Evolutionary conservation across 495 filamentous ascomycete genomes (phyloP), one percentile per base, ranked within the genome.

Genomic region (Penicillium steckii): DNA sequence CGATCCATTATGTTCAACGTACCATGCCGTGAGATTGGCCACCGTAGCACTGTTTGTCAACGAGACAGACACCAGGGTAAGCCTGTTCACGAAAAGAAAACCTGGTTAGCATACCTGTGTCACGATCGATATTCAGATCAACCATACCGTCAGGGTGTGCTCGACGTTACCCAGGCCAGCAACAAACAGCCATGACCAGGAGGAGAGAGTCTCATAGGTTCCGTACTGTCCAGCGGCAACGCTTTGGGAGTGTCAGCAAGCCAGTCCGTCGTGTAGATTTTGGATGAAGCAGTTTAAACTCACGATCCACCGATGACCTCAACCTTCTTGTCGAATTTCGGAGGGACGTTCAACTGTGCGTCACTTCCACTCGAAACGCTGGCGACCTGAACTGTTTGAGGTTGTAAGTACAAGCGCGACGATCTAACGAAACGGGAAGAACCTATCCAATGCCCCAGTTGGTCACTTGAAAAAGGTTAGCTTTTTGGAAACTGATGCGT

Each of bases 251-350:
- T 13, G 42, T 44, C 22, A 25, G 42, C 22, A 19, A 29, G 3
- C 13, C 24, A 21, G 8, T 6, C 4, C 19, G 8, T 41, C 19
- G 12, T 5, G 12, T 5, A 12, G 6, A 29, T 6, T 29, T 12
- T 29, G 27, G 27, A 23, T 23, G 12, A 4, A 10, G 12, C 6
- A n/a, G 4, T 4, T 15, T 17, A 37, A n/a, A 61, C 70, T 48
- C 46, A 74, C 61, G 76, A 79, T 50, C 86, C 86, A 1, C 85
- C 85, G 48, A 89, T 86, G 37, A 88, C 73, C 54, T 89, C 85
- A 33, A 89, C 80, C 1, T 75, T 80, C 37, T 75, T 78, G 12
- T 54, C 50, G 50, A 75, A 76, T 30, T 75, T 69, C 0, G 78
- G 75, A 15, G 84, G 60, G 53, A 80, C 78, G 60, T 79, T 60